phyloP scores from a whole-genome alignment of 2,329 filamentous ascomycete species.

The Allantophomopsis cytisporea region DNA sequence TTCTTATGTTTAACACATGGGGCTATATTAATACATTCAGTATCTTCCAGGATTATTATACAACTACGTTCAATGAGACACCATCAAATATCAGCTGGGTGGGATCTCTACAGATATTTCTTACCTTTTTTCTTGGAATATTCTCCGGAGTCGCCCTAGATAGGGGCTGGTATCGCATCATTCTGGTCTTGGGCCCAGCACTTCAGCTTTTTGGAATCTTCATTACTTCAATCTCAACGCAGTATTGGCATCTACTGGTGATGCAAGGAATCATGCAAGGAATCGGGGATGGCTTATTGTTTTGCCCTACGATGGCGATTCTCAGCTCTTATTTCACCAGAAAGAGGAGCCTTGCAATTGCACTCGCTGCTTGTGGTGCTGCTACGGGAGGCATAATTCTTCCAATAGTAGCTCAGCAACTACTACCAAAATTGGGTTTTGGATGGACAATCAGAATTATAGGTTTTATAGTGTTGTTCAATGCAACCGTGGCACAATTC shows the following conservation, averaged over 20 bases:
- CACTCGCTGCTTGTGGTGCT: slow-evolving; percentile 21
- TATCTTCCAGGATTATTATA: too few species aligned
- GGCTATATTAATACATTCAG: too few species aligned
- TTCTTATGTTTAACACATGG: too few species aligned
- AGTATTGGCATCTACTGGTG: slow-evolving; percentile 28
- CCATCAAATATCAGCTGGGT: too few species aligned
- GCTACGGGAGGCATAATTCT: slow-evolving; percentile 28
- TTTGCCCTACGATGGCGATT: slow-evolving; percentile 23
- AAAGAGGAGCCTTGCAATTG: slow-evolving; percentile 23
- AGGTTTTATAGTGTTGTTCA: slow-evolving; percentile 28
- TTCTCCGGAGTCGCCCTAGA: too few species aligned
- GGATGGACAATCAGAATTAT: slow-evolving; percentile 30
- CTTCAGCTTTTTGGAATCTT: slow-evolving; percentile 20
- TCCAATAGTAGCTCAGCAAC: slow-evolving; percentile 25
- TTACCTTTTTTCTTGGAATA: too few species aligned
- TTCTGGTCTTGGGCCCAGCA: too few species aligned
- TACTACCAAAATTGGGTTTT: slow-evolving; percentile 28
- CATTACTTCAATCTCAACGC: slow-evolving; percentile 22
- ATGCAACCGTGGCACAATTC: slow-evolving; percentile 2
- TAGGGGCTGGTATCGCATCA: too few species aligned
- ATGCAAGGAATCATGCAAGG: slow-evolving; percentile 27
- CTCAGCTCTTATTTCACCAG: slow-evolving; percentile 26
- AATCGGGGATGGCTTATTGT: slow-evolving; percentile 25
- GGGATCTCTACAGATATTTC: too few species aligned
- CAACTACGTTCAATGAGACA: too few species aligned